Evolutionary conservation across 2,329 filamentous ascomycete species (phyloP).

Genomic region (Talaromyces sp.): DNA sequence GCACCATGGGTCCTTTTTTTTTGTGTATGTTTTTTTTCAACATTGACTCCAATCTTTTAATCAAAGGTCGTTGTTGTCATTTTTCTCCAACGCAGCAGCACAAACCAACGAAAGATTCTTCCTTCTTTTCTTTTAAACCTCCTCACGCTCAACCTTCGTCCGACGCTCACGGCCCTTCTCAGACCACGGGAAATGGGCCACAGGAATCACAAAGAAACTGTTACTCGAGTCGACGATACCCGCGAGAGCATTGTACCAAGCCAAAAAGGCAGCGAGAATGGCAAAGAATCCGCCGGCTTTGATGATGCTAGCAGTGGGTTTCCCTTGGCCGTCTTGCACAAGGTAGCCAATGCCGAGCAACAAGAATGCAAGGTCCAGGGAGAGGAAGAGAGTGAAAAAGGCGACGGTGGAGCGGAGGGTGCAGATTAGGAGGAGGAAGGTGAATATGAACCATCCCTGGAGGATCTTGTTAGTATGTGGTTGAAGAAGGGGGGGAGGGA

Average conservation of each 20-base stretch:
- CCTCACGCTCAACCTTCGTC: constrained; percentile 47
- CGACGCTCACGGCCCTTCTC: constrained; percentile 50
- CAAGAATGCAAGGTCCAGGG: constrained; percentile 70
- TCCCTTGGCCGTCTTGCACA: constrained; percentile 41
- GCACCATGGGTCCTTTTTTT: neutral
- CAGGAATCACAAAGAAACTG: constrained; percentile 90
- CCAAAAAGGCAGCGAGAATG: constrained; percentile 72
- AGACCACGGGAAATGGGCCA: constrained; percentile 93
- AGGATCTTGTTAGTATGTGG: constrained; percentile 8
- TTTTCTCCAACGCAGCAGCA: neutral
- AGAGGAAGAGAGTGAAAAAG: constrained; percentile 73
- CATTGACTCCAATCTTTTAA: no score
- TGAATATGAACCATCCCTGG: constrained; percentile 78
- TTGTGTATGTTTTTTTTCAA: neutral
- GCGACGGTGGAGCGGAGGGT: constrained; percentile 72
- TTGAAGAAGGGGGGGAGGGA: neutral
- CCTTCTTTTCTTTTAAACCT: constrained; percentile 20
- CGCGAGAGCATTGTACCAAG: constrained; percentile 82
- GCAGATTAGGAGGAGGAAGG: constrained; percentile 65
- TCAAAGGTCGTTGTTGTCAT: neutral
- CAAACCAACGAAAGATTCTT: neutral
- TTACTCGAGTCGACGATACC: constrained; percentile 66
- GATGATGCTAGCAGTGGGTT: constrained; percentile 48
- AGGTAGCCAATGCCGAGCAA: constrained; percentile 63
- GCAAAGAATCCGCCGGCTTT: constrained; percentile 75